Evolutionary conservation across 805 yeast species (phyloP), one percentile per base, ranked within the genome.

Genomic region (Saturnispora serradocipensis): DNA sequence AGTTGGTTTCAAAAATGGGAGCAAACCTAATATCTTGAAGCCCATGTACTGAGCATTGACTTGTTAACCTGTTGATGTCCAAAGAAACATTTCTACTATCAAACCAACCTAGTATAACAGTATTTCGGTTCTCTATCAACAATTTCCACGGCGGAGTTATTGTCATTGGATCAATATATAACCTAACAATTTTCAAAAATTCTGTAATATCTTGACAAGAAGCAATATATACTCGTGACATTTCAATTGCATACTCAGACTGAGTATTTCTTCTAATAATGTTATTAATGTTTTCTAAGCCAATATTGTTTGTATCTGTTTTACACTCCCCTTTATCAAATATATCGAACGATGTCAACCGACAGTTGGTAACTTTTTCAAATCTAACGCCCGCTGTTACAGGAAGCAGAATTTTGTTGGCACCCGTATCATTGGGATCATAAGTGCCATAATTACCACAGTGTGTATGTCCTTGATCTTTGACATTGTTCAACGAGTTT

Each of bases 21-120:
- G 47, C 45, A 24, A 63, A 52, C 2, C 52, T 47, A 18, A 43
- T 8, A 18, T 52, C 50, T n/a, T 42, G 46, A 3, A 53, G 13
- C 1, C 48, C 32, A 15, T 43, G 18, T 10, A 32, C 24, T 1
- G 50, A 24, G 34, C 53, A 56, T 5, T 62, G 46, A 35, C 47
- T 39, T 25, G 54, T 49, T 40, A 63, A 49, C 34, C 54, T 58
- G 15, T 54, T 51, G 15, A 54, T 30, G 8, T 61, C 61, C 4
- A 51, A 32, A 4, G 53, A n/a, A 13, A 65, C 54, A 39, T 57
- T 56, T 24, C 63, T 53, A 8, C 60, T 43, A 43, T 65, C 68
- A 53, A 54, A 66, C 69, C 69, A 66, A 1, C 66, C 68, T 43
- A 64, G 58, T 2, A 53, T 56, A n/a, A 59, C 47, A 8, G 50